phyloP scores from a whole-genome alignment of 2,329 filamentous ascomycete species.

The Zalaria sp. region DNA sequence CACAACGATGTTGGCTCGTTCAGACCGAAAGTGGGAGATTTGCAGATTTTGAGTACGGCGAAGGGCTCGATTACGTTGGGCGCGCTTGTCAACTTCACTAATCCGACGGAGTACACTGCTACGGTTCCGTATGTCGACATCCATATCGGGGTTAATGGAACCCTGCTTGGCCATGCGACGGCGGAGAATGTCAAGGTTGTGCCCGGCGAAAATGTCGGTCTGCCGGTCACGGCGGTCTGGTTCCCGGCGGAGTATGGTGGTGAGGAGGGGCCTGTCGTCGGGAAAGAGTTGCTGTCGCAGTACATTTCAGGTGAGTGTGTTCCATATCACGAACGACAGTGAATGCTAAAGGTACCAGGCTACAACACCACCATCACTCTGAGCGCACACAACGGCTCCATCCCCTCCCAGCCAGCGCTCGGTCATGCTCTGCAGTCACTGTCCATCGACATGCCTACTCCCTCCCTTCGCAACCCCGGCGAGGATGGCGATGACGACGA shows the following conservation, averaged over 20 bases:
- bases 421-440: conserved; percentile 60
- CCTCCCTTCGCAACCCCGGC: conserved; percentile 37
- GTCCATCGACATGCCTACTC: conserved; percentile 57
- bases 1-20: conserved; percentile 35
- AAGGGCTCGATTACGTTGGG: conserved; percentile 55
- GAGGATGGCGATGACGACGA: conserved; percentile 20
- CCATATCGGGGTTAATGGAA: conserved; percentile 59
- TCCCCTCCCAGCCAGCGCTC: conserved; percentile 60
- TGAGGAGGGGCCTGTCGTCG: conserved; percentile 43
- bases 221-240: conserved; percentile 59
- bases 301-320: conserved; percentile 57
- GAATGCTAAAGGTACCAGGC: conserved; percentile 25
- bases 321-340: too few species aligned
- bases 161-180: conserved; percentile 61
- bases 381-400: conserved; percentile 53
- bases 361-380: conserved; percentile 71
- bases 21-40: conserved; percentile 52
- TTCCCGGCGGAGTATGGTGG: conserved; percentile 53
- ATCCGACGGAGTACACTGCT: conserved; percentile 78
- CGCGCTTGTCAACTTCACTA: conserved; percentile 69
- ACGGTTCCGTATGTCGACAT: conserved; percentile 68
- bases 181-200: conserved; percentile 48
- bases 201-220: conserved; percentile 57
- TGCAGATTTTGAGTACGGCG: conserved; percentile 61
- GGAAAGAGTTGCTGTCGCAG: conserved; percentile 62